Conservation (phyloP, 1,139 yeast genomes). For the Sugiyamaella paludigena region DNA sequence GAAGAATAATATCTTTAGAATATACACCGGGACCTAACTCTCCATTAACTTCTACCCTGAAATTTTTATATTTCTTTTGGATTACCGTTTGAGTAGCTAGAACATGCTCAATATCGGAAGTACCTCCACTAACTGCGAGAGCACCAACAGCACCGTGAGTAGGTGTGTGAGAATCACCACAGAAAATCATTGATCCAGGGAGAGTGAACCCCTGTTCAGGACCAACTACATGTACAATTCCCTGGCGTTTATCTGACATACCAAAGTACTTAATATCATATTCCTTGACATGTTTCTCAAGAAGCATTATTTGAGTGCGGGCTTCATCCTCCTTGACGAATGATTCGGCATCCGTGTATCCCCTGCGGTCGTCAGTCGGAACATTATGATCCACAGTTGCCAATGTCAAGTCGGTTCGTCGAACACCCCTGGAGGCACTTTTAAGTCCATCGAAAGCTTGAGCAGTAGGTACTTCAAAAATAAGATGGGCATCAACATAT, state of each 20-base stretch:
- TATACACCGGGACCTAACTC: conserved; percentile 73
- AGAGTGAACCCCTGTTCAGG: conserved; percentile 92
- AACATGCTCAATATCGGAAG: conserved; percentile 91
- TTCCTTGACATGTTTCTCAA: conserved; percentile 77
- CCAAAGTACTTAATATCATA: conserved; percentile 80
- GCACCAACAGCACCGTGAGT: conserved; percentile 93
- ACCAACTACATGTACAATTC: conserved; percentile 87
- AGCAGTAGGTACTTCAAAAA: conserved; percentile 90
- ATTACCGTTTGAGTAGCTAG: conserved; percentile 85
- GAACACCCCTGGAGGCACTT: conserved; percentile 71
- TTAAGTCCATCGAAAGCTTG: conserved; percentile 87
- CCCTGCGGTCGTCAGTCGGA: conserved; percentile 78
- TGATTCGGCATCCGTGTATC: conserved; percentile 62
- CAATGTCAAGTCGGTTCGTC: conserved; percentile 82
- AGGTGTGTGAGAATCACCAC: conserved; percentile 92
- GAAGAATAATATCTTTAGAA: conserved; percentile 80
- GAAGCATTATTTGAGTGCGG: conserved; percentile 75
- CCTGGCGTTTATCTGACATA: conserved; percentile 82
- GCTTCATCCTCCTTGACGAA: conserved; percentile 81
- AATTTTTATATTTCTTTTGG: conserved; percentile 82
- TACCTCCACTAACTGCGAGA: conserved; percentile 90
- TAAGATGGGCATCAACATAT: conserved; percentile 83
- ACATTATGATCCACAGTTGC: conserved; percentile 92
- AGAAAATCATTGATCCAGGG: conserved; percentile 89
- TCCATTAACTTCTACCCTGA: conserved; percentile 76